Evolutionary conservation across 768 basidiomycete genomes (phyloP).

Genomic region (Hygrophoropsis aurantiaca): DNA sequence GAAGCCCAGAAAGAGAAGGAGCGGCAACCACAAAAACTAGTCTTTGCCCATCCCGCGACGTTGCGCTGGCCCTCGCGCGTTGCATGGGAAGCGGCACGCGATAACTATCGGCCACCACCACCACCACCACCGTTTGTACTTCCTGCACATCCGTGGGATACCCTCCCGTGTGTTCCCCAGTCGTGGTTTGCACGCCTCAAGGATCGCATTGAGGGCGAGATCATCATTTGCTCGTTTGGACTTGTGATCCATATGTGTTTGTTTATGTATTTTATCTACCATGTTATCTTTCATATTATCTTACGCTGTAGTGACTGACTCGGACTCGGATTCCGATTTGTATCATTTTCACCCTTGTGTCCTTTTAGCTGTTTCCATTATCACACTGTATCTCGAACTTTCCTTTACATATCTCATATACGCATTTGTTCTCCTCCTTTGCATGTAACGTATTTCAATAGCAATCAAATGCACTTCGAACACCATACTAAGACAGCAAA

Average conservation of each 20-base stretch:
- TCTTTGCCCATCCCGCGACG: constrained; percentile 18
- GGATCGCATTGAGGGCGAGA: constrained; percentile 21
- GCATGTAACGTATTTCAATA: too few species aligned
- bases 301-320: too few species aligned
- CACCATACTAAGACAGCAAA: too few species aligned
- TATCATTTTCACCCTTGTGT: neutral
- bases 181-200: constrained; percentile 16
- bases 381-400: neutral
- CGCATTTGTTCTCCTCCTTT: neutral
- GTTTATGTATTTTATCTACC: constrained; percentile 26
- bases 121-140: neutral
- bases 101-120: too few species aligned
- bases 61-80: constrained; percentile 16
- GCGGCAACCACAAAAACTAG: constrained; percentile 13
- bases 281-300: constrained; percentile 14
- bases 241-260: constrained; percentile 25
- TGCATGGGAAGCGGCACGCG: neutral
- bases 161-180: neutral
- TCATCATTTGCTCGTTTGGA: constrained; percentile 23
- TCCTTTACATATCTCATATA: neutral
- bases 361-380: neutral
- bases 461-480: neutral
- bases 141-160: neutral
- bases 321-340: too few species aligned
- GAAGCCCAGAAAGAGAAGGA: constrained; percentile 24